Evolutionary conservation across 441 rosid genomes (phyloP), one percentile per base, ranked within the genome.

Genomic region (Rhodomyrtus psidioides): DNA sequence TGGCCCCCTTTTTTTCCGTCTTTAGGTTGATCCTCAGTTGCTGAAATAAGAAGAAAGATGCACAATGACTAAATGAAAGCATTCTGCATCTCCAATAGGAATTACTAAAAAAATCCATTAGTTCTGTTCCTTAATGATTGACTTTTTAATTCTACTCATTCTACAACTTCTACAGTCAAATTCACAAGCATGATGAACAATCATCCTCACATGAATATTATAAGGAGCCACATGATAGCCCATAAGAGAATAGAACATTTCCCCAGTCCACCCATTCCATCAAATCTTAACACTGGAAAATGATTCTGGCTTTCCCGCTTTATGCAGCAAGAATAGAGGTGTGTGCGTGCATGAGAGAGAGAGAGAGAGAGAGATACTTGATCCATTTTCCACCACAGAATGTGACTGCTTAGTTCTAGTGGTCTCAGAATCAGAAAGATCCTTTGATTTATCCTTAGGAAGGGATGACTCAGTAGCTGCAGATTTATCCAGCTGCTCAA

Each of bases 321-420:
- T 19, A 65, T 19, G 79, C 79, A 65, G 79, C 26, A 65, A 34
- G 26, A 65, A 65, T 9, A 34, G 49, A 34, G 6, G 3, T 0
- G 27, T 5, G 60, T 2, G 60, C 0, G n/a, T 34, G 34, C 34
- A 2, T 34, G 27, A 1, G 17, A 26, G 62, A 12, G 62, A 26
- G 62, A 24, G 27, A 14, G 70, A 83, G 84, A 83, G 88, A 86
- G 55, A 92, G 90, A 90, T 87, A 83, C 83, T 84, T 84, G 84
- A 84, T 93, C 91, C 94, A 89, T 91, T 94, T 91, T 89, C 95
- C 81, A 88, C 86, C 53, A 65, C 83, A 85, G 88, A 84, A 82
- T 21, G 84, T 30, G 60, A 2, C 15, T 27, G 84, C 84, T 82
- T 34, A 82, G 58, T 30, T 53, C 58, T 24, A 30, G 46, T 12